A percentile compares a stretch with the other conserved stretches of the same genome.
These are phyloP conservation scores for Auricularia cornea DNA, from an alignment of 768 basidiomycete genomes.

Conservation along the genomic window DNA sequence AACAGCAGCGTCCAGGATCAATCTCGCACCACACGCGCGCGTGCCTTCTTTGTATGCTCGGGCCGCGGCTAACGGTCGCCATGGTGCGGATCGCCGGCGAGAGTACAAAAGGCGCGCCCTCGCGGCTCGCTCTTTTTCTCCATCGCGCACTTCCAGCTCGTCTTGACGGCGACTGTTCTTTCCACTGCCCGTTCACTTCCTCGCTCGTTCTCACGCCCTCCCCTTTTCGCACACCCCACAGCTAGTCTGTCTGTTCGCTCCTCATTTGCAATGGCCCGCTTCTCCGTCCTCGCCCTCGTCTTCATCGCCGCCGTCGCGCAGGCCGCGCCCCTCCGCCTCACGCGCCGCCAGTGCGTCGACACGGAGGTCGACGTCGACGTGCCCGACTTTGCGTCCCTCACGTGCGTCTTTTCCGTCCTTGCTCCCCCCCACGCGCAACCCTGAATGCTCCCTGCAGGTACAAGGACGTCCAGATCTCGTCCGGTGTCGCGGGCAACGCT, in stretches of 20 bases:
- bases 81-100: no score
- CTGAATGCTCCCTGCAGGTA: constrained; percentile 19
- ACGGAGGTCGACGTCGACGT: not conserved
- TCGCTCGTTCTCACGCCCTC: not conserved
- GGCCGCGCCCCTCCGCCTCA: not conserved
- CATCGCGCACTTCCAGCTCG: not conserved
- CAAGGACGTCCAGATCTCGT: constrained; percentile 33
- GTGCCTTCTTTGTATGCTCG: no score
- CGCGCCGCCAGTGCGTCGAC: not conserved
- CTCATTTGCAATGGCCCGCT: not conserved
- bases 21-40: no score
- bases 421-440: not conserved
- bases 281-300: not conserved
- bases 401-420: not conserved
- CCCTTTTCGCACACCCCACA: not conserved
- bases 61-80: no score
- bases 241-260: not conserved
- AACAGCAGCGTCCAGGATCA: no score
- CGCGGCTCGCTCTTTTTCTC: not conserved
- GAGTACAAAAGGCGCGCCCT: not conserved
- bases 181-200: not conserved
- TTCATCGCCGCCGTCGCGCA: not conserved
- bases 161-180: constrained; percentile 1
- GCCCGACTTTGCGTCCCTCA: not conserved
- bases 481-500: constrained; percentile 29